Evolutionary conservation across 176 grass and related monocot species (phyloP).

Genomic region (Hsuehochloa calcarea): DNA sequence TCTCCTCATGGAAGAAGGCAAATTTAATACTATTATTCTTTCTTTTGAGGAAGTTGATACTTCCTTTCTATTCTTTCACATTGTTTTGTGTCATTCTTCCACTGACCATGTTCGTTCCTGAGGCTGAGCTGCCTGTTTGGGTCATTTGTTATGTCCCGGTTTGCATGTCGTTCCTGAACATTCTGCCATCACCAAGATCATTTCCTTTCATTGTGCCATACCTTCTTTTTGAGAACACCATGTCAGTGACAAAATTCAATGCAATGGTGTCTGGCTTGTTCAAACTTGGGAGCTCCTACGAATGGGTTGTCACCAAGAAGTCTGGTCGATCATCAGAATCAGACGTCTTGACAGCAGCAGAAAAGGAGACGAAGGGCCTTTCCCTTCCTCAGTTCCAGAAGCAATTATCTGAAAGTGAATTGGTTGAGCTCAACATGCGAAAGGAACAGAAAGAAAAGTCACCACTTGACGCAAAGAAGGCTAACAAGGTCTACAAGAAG

Average conservation of each 20-base stretch:
- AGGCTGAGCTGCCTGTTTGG: slow-evolving; percentile 73
- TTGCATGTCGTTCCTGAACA: slow-evolving; percentile 71
- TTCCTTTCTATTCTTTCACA: slow-evolving; percentile 90
- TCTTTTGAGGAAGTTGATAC: slow-evolving; percentile 77
- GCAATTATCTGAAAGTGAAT: slow-evolving; percentile 43
- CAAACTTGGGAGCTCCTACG: slow-evolving; percentile 72
- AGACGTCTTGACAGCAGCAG: slow-evolving; percentile 31
- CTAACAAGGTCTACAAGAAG: slow-evolving; percentile 84
- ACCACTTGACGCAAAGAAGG: slow-evolving; percentile 20
- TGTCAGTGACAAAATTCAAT: slow-evolving; percentile 89
- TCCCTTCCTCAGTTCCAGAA: slow-evolving; percentile 52
- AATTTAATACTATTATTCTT: slow-evolving; percentile 83
- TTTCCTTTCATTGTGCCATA: slow-evolving; percentile 88
- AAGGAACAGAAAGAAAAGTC: slow-evolving; percentile 34
- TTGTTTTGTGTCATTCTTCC: slow-evolving; percentile 84
- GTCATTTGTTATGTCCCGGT: slow-evolving; percentile 83
- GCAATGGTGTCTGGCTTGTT: slow-evolving; percentile 81
- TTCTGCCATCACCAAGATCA: slow-evolving; percentile 67
- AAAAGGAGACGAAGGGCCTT: slow-evolving; percentile 28
- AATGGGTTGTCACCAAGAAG: slow-evolving; percentile 86
- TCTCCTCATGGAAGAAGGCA: slow-evolving; percentile 72
- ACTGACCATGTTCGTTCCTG: slow-evolving; percentile 77
- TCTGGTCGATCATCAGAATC: slow-evolving; percentile 71
- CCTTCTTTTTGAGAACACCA: slow-evolving; percentile 84
- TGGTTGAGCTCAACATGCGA: slow-evolving; percentile 37